phyloP scores from a whole-genome alignment of 2,329 filamentous ascomycete species.

The Microdochium paspali region DNA sequence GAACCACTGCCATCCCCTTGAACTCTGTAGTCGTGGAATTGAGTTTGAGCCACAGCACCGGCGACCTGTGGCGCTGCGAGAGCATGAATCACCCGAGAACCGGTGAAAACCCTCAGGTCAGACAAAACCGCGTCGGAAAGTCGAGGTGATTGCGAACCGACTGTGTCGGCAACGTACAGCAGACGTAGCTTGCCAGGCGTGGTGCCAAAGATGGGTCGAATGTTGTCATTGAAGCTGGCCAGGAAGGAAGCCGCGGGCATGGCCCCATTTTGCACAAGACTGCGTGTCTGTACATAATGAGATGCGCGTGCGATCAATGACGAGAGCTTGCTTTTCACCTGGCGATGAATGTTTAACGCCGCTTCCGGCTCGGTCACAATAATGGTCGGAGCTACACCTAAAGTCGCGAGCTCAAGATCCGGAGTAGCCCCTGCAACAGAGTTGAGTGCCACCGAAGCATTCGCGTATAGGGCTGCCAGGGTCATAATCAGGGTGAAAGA shows the following conservation, averaged over 20 bases:
- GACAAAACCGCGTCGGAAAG: constrained; percentile 64
- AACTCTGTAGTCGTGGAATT: constrained; percentile 76
- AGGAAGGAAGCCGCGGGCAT: constrained; percentile 61
- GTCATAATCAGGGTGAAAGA: constrained; percentile 74
- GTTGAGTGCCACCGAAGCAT: constrained; percentile 79
- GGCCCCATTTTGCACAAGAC: constrained; percentile 59
- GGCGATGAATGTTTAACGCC: constrained; percentile 56
- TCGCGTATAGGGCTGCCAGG: constrained; percentile 73
- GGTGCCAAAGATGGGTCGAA: constrained; percentile 48
- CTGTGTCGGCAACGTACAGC: constrained; percentile 68
- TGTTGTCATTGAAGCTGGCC: constrained; percentile 49
- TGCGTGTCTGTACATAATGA: constrained; percentile 63
- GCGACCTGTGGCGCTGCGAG: constrained; percentile 76
- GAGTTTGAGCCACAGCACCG: constrained; percentile 79
- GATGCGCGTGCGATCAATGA: constrained; percentile 57
- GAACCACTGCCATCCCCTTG: constrained; percentile 29
- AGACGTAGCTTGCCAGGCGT: constrained; percentile 69
- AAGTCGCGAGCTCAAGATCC: constrained; percentile 64
- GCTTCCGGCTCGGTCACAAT: constrained; percentile 70
- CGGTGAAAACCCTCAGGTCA: constrained; percentile 73
- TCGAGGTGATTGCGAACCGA: constrained; percentile 50
- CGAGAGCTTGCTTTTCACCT: constrained; percentile 48
- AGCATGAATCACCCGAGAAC: constrained; percentile 75
- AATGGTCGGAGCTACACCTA: constrained; percentile 70
- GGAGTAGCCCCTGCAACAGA: constrained; percentile 69